Conservation (phyloP, 345 rosid species). For the Microthlaspi erraticum region DNA sequence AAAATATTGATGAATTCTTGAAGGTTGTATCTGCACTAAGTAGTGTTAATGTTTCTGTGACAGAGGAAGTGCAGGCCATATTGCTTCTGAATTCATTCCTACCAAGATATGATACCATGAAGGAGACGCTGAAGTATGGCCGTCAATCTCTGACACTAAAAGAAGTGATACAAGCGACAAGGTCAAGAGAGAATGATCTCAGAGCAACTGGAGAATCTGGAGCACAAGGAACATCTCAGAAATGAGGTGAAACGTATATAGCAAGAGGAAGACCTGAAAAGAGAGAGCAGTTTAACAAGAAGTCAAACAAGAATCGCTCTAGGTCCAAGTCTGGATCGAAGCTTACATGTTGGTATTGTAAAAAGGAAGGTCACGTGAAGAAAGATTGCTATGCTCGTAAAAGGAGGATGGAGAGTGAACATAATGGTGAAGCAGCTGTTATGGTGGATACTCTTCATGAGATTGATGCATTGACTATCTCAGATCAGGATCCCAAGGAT, state of each 20-base stretch:
- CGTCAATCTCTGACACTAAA: not conserved
- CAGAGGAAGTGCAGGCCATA: not conserved
- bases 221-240: not conserved
- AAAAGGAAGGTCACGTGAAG: not conserved
- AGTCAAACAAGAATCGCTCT: not conserved
- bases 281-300: too few relatives aligned
- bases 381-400: not conserved
- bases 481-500: not conserved
- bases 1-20: not conserved
- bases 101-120: too few relatives aligned
- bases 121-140: not conserved
- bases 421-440: not conserved
- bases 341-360: not conserved
- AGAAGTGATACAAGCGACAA: not conserved
- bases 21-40: not conserved
- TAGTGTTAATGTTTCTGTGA: not conserved
- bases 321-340: not conserved
- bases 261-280: not conserved
- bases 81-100: too few relatives aligned
- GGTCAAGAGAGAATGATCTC: not conserved
- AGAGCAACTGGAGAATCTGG: not conserved
- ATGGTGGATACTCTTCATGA: not conserved
- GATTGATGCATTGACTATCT: not conserved
- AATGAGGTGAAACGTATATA: not conserved
- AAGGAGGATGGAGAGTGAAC: not conserved